Base-by-base conservation (phyloP, 768 basidiomycete species). In the Naganishia vishniacii region DNA sequence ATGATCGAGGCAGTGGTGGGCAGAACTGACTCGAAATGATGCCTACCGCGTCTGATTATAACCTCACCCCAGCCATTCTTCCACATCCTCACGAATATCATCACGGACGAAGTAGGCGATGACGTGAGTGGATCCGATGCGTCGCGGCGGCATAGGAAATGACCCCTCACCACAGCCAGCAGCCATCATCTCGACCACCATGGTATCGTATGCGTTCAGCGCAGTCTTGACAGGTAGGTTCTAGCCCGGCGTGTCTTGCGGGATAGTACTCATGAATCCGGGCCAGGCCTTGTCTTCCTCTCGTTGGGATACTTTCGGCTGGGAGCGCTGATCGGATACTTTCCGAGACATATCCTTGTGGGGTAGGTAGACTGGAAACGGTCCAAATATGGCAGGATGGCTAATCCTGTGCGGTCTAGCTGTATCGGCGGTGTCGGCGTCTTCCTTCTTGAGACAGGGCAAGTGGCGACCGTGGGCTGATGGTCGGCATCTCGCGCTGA, bases 1-100 rank as follows among this genome's bases (percentile, higher is more conserved):
- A 95, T 97, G 91, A 97, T 99, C 66, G 94, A 98, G 78, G 90
- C 93, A 12, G 92, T 97, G 69, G 88, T 91, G 74, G 53, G 59
- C 26, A 23, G 31, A 12, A 25, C 23, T 31, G 44, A n/a, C 25
- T 41, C 2, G 31, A 23, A 15, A 41, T 7, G 15, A 62, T 44
- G 3, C 18, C 6, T 28, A 32, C 9, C 15, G 15, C 0, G 16
- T 13, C 34, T 62, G 29, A n/a, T 16, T 46, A 23, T 13, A 9
- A 15, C 15, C 23, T 20, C 15, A 25, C 3, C 4, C 15, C 68
- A 91, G 88, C 93, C 94, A 1, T 97, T 99, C 78, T 95, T 93
- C 73, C 94, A 97, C 75, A 88, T 95, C 65, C 81, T 98, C 46
- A 89, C 89, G 5, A 84, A 82, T 34, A 83, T 82, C 32, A 93